phyloP scores from a whole-genome alignment of 2,329 filamentous ascomycete species.

The Colletotrichum sp. region DNA sequence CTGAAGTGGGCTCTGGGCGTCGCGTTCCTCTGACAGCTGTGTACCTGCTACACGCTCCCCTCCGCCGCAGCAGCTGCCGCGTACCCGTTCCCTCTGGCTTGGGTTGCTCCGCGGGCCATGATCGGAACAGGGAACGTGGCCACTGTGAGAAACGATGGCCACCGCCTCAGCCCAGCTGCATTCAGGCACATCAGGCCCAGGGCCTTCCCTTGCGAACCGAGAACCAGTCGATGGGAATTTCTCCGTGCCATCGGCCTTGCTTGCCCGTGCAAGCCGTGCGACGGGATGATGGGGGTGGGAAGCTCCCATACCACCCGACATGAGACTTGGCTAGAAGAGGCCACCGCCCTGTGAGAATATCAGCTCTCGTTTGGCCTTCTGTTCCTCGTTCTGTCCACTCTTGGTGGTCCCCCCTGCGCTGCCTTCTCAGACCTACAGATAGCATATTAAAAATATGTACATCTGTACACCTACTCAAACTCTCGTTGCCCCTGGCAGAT shows the following conservation, averaged over 20 bases:
- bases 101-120: background rate
- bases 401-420: background rate
- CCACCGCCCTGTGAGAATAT: background rate
- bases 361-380: background rate
- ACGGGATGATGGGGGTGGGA: background rate
- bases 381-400: background rate
- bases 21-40: background rate
- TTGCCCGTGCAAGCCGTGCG: background rate
- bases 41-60: background rate
- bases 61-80: slow-evolving; percentile 1
- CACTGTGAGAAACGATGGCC: slow-evolving; percentile 7
- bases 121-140: slow-evolving; percentile 5
- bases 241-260: background rate
- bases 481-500: slow-evolving; percentile 5
- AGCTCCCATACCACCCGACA: background rate
- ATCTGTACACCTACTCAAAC: background rate
- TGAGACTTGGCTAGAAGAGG: background rate
- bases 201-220: background rate
- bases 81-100: slow-evolving; percentile 8
- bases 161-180: background rate
- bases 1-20: background rate
- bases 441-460: background rate
- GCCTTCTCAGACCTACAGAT: background rate
- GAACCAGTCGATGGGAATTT: background rate
- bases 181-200: background rate